Base-by-base conservation (phyloP, 2,329 filamentous ascomycete species). In the Diaporthe longicolla region DNA sequence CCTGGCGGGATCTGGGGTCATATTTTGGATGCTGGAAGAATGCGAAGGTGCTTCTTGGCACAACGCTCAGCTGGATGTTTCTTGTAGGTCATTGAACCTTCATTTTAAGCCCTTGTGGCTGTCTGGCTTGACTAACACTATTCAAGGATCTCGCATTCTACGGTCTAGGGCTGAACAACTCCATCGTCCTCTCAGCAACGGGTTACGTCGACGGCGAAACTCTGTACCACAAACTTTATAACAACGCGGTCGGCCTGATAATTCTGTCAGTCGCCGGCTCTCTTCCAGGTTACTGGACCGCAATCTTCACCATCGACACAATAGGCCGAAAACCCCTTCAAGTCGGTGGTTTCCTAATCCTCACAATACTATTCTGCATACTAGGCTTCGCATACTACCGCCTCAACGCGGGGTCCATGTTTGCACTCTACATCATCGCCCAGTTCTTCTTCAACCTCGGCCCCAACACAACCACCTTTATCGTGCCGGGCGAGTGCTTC, bases 51-150 rank as follows among this genome's bases (percentile, higher is more conserved):
- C 88, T 96, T 0, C 83, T 95, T 59, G 94, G 93, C 45, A 96
- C 94, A 19, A 93, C 93, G 0, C 85, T 93, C 63, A 95, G 93
- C 0, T 96, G 94, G 94, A 95, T 96, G 84, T 92, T 95, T 78
- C 85, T 96, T 69, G 87, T 88, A 78, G 59, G 84, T 65, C 11
- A 15, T 15, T 24, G 29, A 4, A 21, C 21, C 35, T 35, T 45
- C 7, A 4, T 2, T 19, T 9, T 19, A 0, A 21, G 21, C 48
- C 11, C n/a, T 4, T 50, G 7, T 24, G 48, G 48, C 13, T 52
- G n/a, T 52, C 48, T 52, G 10, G 26, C 13, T 37, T 40, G 52
- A 55, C 40, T 58, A 37, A 72, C 21, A 9, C 13, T 24, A 19
- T 52, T 10, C 1, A 32, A 91, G 84, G 94, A 95, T 80, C 81